A percentile compares a stretch with the other conserved stretches of the same genome.
These are phyloP conservation scores for Rosa rugosa DNA, from an alignment of 306 rosid genomes.

Conservation along the genomic window DNA sequence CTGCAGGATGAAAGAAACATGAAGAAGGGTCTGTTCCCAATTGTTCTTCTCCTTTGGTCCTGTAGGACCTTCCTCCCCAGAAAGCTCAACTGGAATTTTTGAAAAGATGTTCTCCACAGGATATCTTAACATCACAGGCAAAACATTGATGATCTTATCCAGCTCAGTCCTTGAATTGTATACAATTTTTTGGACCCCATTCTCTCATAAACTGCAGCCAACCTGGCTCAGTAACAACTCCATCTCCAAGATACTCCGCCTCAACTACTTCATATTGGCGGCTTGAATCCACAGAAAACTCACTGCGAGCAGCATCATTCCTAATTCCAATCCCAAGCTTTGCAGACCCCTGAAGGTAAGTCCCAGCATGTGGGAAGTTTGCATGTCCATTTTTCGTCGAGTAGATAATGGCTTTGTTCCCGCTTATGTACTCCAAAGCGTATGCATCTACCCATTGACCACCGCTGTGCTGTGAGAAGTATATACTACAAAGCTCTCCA, in stretches of 20 bases:
- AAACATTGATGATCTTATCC: slow-evolving; percentile 34
- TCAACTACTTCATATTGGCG: slow-evolving; percentile 43
- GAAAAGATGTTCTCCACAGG: slow-evolving; percentile 30
- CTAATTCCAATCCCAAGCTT: slow-evolving; percentile 52
- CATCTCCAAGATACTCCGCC: slow-evolving; percentile 48
- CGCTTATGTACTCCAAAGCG: slow-evolving; percentile 47
- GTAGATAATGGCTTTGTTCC: slow-evolving; percentile 50
- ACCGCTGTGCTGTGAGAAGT: slow-evolving; percentile 58
- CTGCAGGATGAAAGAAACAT: not conserved
- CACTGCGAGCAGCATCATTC: slow-evolving; percentile 45
- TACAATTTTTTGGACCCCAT: slow-evolving; percentile 58
- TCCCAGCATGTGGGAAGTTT: slow-evolving; percentile 51
- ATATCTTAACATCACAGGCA: slow-evolving; percentile 34
- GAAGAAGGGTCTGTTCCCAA: slow-evolving; percentile 27
- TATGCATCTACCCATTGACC: slow-evolving; percentile 58
- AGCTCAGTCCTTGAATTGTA: slow-evolving; percentile 48
- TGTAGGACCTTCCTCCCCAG: slow-evolving; percentile 58
- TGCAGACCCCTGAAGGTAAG: slow-evolving; percentile 51
- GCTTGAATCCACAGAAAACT: slow-evolving; percentile 47
- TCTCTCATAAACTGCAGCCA: slow-evolving; percentile 61
- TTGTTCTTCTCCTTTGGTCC: slow-evolving; percentile 67
- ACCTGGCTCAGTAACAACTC: slow-evolving; percentile 38
- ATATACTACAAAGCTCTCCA: slow-evolving; percentile 52
- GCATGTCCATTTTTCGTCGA: slow-evolving; percentile 56
- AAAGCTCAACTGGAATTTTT: slow-evolving; percentile 50